Evolutionary conservation across 768 basidiomycete species (phyloP), one percentile per base, ranked within the genome.

Genomic region (Lepiota subincarnata): DNA sequence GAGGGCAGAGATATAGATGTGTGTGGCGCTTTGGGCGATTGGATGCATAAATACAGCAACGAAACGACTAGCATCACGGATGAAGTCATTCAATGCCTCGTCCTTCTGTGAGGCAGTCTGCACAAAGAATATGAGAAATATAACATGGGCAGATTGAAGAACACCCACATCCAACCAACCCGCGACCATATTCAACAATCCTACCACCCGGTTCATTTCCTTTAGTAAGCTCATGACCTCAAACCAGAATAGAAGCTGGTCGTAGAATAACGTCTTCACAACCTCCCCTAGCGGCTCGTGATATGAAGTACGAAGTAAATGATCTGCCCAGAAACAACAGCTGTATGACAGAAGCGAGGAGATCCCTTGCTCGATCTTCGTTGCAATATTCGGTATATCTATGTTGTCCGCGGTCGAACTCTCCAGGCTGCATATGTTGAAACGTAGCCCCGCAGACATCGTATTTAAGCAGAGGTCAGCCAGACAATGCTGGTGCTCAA

Each of bases 361-460:
- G 36, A 72, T 68, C 40, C 51, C 50, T 13, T 57, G 47, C 34
- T 60, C 31, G 8, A 66, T 57, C 11, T 61, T 60, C 0, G 22
- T 10, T 18, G 55, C 38, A 6, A 71, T 55, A 51, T 66, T 61
- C 0, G 46, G 50, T 14, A 70, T 50, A 16, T 71, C 61, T 13
- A 42, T 31, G 51, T 74, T 70, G 7, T 36, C 57, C 4, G 59
- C 18, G 48, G 66, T 63, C 2, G 71, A 72, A 11, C 62, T 64
- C 28, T 61, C 56, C 6, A 74, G 49, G 5, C 64, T 26, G 56
- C 66, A 69, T 22, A 74, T 70, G 50, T 73, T 70, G 59, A 74
- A 73, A 44, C 55, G 53, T 8, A 73, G 62, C 6, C 55, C 47
- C 20, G 50, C 26, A 10, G 65, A 56, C 72, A 73, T 68, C 13